Base-by-base conservation (phyloP, 192 early-diverging fungal genomes). In the Backusella sp. region DNA sequence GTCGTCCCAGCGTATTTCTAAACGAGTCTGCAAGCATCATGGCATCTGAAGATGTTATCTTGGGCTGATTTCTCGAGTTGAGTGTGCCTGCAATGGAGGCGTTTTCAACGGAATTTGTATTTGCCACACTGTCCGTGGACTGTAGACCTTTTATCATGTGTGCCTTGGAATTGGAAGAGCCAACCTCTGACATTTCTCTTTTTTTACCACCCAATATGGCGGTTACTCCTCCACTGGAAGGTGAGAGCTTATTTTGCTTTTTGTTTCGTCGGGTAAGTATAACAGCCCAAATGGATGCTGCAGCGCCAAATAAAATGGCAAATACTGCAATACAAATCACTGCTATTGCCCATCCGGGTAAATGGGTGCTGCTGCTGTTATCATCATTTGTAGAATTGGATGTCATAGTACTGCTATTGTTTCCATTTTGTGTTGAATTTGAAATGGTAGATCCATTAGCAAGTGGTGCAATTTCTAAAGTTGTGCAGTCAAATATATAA, bases 1-100 rank as follows among this genome's bases (percentile, higher is more conserved):
- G 68, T 70, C 76, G 73, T 49, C 75, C 71, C 49, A 81, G 26
- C 21, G 65, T 56, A 44, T 71, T 76, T 26, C 80, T 26, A 56
- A 81, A 81, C 35, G 72, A 74, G 36, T 81, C 80, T n/a, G 72
- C 80, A 7, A 81, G 66, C 68, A 81, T 30, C 23, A 76, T 37
- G 0, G 76, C 80, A n/a, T 81, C 80, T 3, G 68, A 59, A 1
- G 75, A 77, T 21, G 76, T 66, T 17, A 79, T 26, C 21, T 71
- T 71, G 46, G 46, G 46, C 15, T 49, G 46, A 6, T 49, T 49
- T 49, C 19, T 49, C 46, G 46, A 49, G 46, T 49, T 49, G 46
- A 49, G 42, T 71, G 70, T 71, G 17, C 70, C 70, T 30, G 42
- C 42, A 49, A 41, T 71, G 1, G 70, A 71, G 26, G 26, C 70